These are phyloP conservation scores for Aquanectria penicillioides DNA, from an alignment of 2,329 filamentous ascomycete species.

Conservation along the genomic window DNA sequence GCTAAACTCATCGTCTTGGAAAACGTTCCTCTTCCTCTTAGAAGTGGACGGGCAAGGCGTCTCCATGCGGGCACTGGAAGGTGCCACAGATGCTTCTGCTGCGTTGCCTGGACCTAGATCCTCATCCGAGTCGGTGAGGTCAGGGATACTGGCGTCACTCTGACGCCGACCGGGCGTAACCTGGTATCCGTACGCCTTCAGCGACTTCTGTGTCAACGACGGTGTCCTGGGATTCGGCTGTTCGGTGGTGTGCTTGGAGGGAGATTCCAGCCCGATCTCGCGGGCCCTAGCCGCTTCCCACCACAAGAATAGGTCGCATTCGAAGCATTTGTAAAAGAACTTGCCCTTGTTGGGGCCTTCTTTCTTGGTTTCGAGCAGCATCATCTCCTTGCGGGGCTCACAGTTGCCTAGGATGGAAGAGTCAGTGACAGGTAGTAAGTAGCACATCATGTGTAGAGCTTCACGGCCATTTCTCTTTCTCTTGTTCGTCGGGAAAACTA, in stretches of 20 bases:
- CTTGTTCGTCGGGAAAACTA: too few species aligned
- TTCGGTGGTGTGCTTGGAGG: constrained; percentile 18
- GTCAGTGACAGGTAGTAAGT: too few species aligned
- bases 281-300: constrained; percentile 49
- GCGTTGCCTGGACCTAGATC: constrained; percentile 19
- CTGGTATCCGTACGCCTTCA: constrained; percentile 44
- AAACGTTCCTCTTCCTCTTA: constrained; percentile 45
- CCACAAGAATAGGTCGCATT: constrained; percentile 59
- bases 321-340: constrained; percentile 55
- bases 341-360: constrained; percentile 51
- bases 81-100: neutral
- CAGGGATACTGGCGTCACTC: constrained; percentile 13
- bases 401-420: constrained; percentile 53
- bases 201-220: constrained; percentile 41
- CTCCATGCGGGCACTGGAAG: constrained; percentile 4
- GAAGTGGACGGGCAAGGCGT: constrained; percentile 32
- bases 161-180: constrained; percentile 33
- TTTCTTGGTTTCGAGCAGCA: constrained; percentile 50
- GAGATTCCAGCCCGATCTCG: constrained; percentile 36
- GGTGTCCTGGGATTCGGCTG: constrained; percentile 39
- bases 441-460: too few species aligned
- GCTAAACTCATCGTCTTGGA: constrained; percentile 44
- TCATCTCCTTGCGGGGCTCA: constrained; percentile 50
- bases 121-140: constrained; percentile 25
- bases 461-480: too few species aligned